Conservation (phyloP, 2,329 filamentous ascomycete species). For the Corinectria fuckeliana region DNA sequence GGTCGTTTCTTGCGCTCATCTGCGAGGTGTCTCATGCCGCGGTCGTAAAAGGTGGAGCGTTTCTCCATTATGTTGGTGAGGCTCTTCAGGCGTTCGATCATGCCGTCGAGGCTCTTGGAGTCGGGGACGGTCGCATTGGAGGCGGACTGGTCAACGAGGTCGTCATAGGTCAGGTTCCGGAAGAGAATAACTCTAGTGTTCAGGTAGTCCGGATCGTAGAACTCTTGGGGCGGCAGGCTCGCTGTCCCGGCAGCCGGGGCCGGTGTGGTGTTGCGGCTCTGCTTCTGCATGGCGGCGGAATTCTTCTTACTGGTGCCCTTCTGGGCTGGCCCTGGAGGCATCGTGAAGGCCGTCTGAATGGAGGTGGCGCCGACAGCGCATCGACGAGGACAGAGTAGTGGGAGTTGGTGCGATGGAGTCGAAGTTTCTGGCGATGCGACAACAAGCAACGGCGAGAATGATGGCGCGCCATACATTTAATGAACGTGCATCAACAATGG, state of each 20-base stretch:
- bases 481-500: slow-evolving; percentile 4
- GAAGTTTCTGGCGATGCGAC: slow-evolving; percentile 15
- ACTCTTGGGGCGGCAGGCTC: slow-evolving; percentile 61
- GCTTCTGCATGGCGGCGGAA: slow-evolving; percentile 66
- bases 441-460: slow-evolving; percentile 8
- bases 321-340: slow-evolving; percentile 65
- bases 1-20: slow-evolving; percentile 68
- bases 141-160: slow-evolving; percentile 69
- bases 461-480: slow-evolving; percentile 8
- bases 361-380: slow-evolving; percentile 1
- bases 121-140: slow-evolving; percentile 66
- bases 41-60: slow-evolving; percentile 72
- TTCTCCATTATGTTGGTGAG: slow-evolving; percentile 72
- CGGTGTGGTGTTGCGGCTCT: slow-evolving; percentile 82
- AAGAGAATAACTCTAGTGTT: slow-evolving; percentile 66
- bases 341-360: slow-evolving; percentile 38
- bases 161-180: slow-evolving; percentile 69
- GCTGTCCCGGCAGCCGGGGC: slow-evolving; percentile 50
- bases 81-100: slow-evolving; percentile 68
- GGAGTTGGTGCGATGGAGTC: slow-evolving; percentile 11
- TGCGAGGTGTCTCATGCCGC: slow-evolving; percentile 74
- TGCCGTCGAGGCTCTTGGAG: slow-evolving; percentile 67
- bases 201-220: slow-evolving; percentile 69
- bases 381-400: slow-evolving; percentile 7
- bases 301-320: slow-evolving; percentile 71